A percentile compares a stretch with the other conserved stretches of the same genome.
Evolutionary conservation across 176 grass and related monocot species (phyloP).

Genomic region (Paspalum notatum): DNA sequence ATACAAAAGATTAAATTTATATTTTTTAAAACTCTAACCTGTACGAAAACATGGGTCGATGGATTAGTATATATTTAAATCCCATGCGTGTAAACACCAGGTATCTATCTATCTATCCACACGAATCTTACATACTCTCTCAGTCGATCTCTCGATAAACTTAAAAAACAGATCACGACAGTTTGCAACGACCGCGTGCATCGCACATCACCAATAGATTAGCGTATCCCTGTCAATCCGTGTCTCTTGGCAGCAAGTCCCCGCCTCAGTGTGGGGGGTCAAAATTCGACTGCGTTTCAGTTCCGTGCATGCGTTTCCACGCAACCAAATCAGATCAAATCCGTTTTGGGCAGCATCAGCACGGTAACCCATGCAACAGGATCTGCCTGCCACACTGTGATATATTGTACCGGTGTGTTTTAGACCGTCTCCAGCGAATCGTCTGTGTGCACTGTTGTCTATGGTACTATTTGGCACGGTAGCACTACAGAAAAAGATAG

Average conservation of each 20-base stretch:
- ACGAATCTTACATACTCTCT: background rate
- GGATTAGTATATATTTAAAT: too few relatives aligned
- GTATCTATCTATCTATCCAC: too few relatives aligned
- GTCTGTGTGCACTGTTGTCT: too few relatives aligned
- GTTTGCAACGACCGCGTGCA: background rate
- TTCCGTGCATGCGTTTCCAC: slow-evolving; percentile 6
- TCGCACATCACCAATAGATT: background rate
- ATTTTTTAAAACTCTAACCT: too few relatives aligned
- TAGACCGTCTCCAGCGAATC: too few relatives aligned
- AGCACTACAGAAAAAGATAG: too few relatives aligned
- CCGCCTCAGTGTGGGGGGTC: background rate
- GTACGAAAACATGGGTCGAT: too few relatives aligned
- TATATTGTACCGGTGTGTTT: too few relatives aligned
- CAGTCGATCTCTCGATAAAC: background rate
- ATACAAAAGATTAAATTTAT: too few relatives aligned
- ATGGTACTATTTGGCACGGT: too few relatives aligned
- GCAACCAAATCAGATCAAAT: background rate
- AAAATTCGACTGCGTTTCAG: background rate
- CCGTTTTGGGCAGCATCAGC: background rate
- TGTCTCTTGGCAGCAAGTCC: background rate
- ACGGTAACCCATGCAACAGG: background rate
- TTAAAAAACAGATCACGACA: background rate
- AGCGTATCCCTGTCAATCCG: background rate
- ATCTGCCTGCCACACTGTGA: too few relatives aligned
- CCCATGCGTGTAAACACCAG: too few relatives aligned